Evolutionary conservation across 2,329 filamentous ascomycete genomes (phyloP).

Genomic region (Passalora sequoiae): DNA sequence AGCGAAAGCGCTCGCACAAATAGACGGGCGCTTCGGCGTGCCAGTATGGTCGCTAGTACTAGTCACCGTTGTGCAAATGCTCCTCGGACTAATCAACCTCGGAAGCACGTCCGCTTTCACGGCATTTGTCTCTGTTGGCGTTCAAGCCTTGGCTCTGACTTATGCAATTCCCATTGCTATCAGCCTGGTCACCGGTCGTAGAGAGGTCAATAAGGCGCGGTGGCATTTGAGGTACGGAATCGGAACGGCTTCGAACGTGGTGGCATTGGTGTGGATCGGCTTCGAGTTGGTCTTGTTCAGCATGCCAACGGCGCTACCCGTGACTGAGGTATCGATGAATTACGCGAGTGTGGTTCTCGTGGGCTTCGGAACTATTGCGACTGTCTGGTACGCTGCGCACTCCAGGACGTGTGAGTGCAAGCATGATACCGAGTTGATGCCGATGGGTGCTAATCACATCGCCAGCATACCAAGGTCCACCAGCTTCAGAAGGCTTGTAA

Average conservation of each 20-base stretch:
- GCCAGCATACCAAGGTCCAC: too few species aligned
- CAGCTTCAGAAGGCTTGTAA: too few species aligned
- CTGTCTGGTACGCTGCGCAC: too few species aligned
- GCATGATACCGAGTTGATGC: too few species aligned
- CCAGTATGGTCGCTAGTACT: conserved; percentile 42
- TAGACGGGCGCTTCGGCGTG: conserved; percentile 35
- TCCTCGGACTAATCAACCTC: conserved; percentile 48
- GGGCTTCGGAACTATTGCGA: too few species aligned
- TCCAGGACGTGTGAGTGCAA: too few species aligned
- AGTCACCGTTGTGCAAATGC: conserved; percentile 44
- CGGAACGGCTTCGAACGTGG: conserved; percentile 26
- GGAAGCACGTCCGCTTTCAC: conserved; percentile 46
- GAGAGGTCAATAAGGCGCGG: conserved; percentile 13
- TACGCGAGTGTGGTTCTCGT: conserved; percentile 55
- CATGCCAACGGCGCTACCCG: conserved; percentile 50
- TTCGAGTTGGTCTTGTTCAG: conserved; percentile 44
- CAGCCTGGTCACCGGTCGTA: conserved; percentile 35
- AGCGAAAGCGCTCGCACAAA: too few species aligned
- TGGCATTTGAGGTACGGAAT: conserved; percentile 30
- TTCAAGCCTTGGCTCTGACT: conserved; percentile 52
- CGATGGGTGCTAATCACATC: too few species aligned
- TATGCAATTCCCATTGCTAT: conserved; percentile 52
- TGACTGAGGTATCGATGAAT: conserved; percentile 51
- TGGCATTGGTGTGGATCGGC: conserved; percentile 26
- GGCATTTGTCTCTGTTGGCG: conserved; percentile 51